A percentile compares a stretch with the other conserved stretches of the same genome.
Evolutionary conservation across 139 green algal genomes (phyloP).

Genomic region (Chlamydomonas asymmetrica): DNA sequence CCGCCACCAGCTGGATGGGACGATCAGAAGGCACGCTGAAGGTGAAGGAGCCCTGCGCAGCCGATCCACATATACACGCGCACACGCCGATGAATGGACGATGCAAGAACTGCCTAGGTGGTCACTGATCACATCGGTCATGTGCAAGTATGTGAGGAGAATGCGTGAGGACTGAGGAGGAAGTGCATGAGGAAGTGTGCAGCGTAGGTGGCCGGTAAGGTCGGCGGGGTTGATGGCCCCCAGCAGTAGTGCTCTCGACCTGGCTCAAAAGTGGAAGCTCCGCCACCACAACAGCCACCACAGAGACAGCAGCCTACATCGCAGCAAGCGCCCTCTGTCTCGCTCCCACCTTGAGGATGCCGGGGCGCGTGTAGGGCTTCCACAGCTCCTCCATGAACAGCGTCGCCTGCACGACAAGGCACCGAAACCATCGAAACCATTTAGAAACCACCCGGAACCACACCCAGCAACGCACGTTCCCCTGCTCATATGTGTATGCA

Average conservation of each 20-base stretch:
- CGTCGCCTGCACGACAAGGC: constrained; percentile 24
- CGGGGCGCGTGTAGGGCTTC: constrained; percentile 53
- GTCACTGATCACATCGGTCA: too few relatives aligned
- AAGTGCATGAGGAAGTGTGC: too few relatives aligned
- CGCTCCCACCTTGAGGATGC: constrained; percentile 21
- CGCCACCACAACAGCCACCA: neutral
- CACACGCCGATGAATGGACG: too few relatives aligned
- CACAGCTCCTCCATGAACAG: constrained; percentile 60
- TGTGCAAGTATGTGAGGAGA: too few relatives aligned
- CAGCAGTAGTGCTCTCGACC: neutral
- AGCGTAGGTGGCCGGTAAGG: too few relatives aligned
- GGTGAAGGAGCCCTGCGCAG: constrained; percentile 45
- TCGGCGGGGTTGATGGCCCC: too few relatives aligned
- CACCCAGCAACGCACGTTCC: too few relatives aligned
- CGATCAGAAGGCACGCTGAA: constrained; percentile 30
- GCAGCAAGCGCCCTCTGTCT: neutral
- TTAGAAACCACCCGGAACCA: too few relatives aligned
- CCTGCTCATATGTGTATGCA: too few relatives aligned
- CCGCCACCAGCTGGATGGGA: constrained; percentile 50
- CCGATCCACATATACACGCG: too few relatives aligned
- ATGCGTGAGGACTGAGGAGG: too few relatives aligned
- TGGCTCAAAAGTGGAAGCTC: neutral
- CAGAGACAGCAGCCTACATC: neutral
- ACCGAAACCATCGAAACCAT: neutral
- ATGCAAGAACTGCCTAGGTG: too few relatives aligned